Evolutionary conservation across 2,329 filamentous ascomycete species (phyloP).

Genomic region (Macrophomina tecta): DNA sequence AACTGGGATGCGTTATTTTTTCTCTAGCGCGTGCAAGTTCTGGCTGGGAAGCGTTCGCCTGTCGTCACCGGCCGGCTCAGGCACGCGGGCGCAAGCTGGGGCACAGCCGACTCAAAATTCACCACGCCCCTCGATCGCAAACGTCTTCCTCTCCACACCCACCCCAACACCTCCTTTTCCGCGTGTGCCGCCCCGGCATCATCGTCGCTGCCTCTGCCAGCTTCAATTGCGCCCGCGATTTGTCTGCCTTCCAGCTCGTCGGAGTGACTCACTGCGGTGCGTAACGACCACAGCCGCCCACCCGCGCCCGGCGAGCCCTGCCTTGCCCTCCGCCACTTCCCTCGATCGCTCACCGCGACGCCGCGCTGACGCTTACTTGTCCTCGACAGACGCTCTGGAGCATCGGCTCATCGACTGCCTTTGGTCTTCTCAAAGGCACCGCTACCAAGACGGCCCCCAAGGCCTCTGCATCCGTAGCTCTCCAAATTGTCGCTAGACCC

Average conservation of each 20-base stretch:
- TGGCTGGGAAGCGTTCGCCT: neutral
- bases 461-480: conserved; percentile 49
- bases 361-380: conserved; percentile 10
- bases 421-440: conserved; percentile 52
- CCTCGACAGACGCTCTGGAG: conserved; percentile 22
- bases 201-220: neutral
- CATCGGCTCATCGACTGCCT: conserved; percentile 34
- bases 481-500: conserved; percentile 55
- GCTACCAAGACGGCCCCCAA: conserved; percentile 51
- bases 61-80: conserved; percentile 20
- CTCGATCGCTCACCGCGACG: conserved; percentile 5
- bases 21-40: conserved; percentile 19
- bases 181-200: neutral
- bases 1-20: conserved; percentile 27
- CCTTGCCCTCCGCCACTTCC: conserved; percentile 16
- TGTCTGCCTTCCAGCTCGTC: conserved; percentile 11
- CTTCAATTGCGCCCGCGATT: conserved; percentile 15
- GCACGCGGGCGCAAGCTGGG: conserved; percentile 15
- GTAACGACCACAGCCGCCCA: conserved; percentile 4
- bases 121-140: conserved; percentile 22
- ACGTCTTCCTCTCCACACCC: conserved; percentile 4
- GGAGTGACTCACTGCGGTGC: conserved; percentile 27
- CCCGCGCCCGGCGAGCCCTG: neutral
- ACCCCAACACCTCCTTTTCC: conserved; percentile 6
- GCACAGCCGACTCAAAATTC: conserved; percentile 28